Conservation (phyloP, 2,329 filamentous ascomycete genomes). For the Rugonectria rugulosa region DNA sequence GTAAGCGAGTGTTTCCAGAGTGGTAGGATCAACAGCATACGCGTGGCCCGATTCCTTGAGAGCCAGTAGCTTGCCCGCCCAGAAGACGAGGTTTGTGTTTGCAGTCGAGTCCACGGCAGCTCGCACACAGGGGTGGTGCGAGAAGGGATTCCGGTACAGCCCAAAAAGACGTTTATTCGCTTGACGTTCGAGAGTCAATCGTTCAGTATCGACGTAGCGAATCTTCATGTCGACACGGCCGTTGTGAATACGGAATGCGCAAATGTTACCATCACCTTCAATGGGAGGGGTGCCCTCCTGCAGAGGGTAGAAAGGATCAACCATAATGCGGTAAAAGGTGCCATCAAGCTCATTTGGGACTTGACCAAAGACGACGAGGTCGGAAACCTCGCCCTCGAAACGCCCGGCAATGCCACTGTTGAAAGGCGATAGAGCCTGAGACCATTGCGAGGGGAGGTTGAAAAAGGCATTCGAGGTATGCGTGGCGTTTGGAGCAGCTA, state of each 20-base stretch:
- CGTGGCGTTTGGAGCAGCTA: no score
- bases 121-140: slow-evolving; percentile 12
- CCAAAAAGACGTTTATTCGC: slow-evolving; percentile 6
- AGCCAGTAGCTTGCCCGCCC: background rate
- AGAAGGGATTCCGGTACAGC: slow-evolving; percentile 4
- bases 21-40: slow-evolving; percentile 3
- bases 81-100: slow-evolving; percentile 8
- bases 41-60: slow-evolving; percentile 2
- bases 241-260: slow-evolving; percentile 9
- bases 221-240: slow-evolving; percentile 4
- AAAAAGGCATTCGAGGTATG: no score
- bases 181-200: background rate
- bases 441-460: background rate
- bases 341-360: background rate
- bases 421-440: no score
- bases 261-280: slow-evolving; percentile 11
- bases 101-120: background rate
- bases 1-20: background rate
- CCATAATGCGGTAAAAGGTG: background rate
- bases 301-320: background rate
- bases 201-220: slow-evolving; percentile 6
- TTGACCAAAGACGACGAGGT: background rate
- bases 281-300: background rate
- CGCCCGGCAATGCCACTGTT: background rate
- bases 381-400: background rate